Conservation (phyloP, 2,329 filamentous ascomycete species). For the Venturia oleaginea region DNA sequence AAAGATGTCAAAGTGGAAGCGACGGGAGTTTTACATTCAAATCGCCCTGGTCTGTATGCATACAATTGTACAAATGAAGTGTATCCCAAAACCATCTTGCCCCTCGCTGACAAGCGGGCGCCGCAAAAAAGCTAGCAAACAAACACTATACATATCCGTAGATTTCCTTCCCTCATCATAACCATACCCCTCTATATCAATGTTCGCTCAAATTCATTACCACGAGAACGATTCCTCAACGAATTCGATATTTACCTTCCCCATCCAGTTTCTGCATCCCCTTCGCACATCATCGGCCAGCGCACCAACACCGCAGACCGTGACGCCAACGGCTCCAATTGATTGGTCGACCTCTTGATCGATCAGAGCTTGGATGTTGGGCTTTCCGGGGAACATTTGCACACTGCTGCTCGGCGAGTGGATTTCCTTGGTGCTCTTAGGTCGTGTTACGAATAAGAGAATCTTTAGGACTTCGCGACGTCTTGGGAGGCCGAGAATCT, state of each 20-base stretch:
- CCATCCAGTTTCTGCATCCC: slow-evolving; percentile 56
- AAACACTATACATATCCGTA: not conserved
- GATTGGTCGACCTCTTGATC: slow-evolving; percentile 73
- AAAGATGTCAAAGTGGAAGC: too few relatives aligned
- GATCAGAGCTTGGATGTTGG: slow-evolving; percentile 71
- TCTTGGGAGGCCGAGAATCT: slow-evolving; percentile 70
- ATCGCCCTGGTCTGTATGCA: not conserved
- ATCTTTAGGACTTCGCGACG: slow-evolving; percentile 77
- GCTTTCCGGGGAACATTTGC: slow-evolving; percentile 84
- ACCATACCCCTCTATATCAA: not conserved
- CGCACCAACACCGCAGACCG: slow-evolving; percentile 65
- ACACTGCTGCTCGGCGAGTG: slow-evolving; percentile 68
- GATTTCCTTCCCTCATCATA: not conserved
- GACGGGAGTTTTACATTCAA: not conserved
- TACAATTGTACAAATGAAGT: not conserved
- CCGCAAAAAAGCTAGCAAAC: not conserved
- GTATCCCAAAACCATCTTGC: too few relatives aligned
- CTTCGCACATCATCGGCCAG: slow-evolving; percentile 66
- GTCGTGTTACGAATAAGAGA: slow-evolving; percentile 82
- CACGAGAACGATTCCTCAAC: slow-evolving; percentile 69
- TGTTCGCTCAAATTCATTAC: slow-evolving; percentile 26
- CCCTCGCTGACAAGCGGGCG: not conserved
- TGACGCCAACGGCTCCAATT: slow-evolving; percentile 80
- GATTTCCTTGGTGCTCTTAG: slow-evolving; percentile 74
- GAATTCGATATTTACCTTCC: slow-evolving; percentile 62